phyloP scores from a whole-genome alignment of 768 basidiomycete species.

The Mycena galopus region DNA sequence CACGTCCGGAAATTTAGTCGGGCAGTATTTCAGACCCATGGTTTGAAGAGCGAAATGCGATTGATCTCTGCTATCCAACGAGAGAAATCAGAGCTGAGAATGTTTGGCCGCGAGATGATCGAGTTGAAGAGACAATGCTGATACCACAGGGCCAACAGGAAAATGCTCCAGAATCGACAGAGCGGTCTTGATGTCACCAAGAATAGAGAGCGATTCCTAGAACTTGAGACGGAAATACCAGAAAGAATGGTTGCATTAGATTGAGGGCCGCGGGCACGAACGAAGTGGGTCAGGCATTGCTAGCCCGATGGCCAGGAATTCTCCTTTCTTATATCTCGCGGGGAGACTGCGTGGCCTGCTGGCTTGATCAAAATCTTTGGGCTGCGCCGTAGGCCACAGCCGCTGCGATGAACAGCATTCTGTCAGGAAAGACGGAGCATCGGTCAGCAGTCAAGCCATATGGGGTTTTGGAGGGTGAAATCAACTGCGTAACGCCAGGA shows the following conservation, averaged over 20 bases:
- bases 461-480: neutral
- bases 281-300: too few relatives aligned
- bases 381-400: too few relatives aligned
- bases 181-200: too few relatives aligned
- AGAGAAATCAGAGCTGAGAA: neutral
- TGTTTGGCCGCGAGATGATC: too few relatives aligned
- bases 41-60: neutral
- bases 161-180: too few relatives aligned
- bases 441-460: neutral
- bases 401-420: neutral
- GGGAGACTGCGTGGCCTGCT: too few relatives aligned
- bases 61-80: neutral
- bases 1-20: neutral
- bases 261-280: too few relatives aligned
- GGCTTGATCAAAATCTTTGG: too few relatives aligned
- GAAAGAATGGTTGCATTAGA: neutral
- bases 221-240: neutral
- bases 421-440: neutral
- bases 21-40: neutral
- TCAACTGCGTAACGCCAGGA: neutral
- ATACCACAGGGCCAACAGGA: too few relatives aligned
- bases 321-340: too few relatives aligned
- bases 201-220: too few relatives aligned
- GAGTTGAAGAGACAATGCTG: neutral
- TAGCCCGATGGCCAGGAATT: too few relatives aligned